Evolutionary conservation across 306 rosid genomes (phyloP), one percentile per base, ranked within the genome.

Genomic region (Pachyrhizus erosus): DNA sequence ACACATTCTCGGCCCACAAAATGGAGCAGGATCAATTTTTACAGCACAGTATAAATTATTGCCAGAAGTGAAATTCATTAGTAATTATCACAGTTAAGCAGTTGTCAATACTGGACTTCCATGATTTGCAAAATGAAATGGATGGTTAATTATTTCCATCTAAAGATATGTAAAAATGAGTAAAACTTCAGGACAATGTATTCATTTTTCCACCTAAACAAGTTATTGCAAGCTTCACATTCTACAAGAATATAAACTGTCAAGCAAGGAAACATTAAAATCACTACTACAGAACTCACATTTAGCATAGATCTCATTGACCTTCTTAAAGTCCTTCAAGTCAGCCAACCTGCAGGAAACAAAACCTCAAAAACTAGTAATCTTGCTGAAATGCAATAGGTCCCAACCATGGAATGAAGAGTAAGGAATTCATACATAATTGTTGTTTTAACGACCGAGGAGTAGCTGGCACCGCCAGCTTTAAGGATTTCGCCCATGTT

Each of bases 401-500:
- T 29, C 58, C 37, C 71, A 15, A 70, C 23, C 39, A 75, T 37
- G 24, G 12, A n/a, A n/a, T n/a, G n/a, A 55, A 76, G 52, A 14
- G 21, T 14, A 54, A 81, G 31, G 37, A 74, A 84, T 57, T 34
- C 85, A 18, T 90, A 94, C 98, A 94, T 72, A 37, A 94, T 94
- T 46, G 98, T 94, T 12, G 98, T 94, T 85, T 94, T 94, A 48
- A 94, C 97, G 60, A 94, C 98, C 0, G 98, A 87, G 3, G 97
- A 80, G 79, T 89, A 92, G 84, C 77, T 75, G 13, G 90, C 92
- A 65, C 97, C 98, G 72, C 98, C 84, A 7, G 91, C 91, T 84
- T 90, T 92, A 85, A 94, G 88, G 79, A 94, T 94, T 81, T 94
- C 98, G 29, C 97, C 98, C 87, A 92, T 88, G 78, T 94, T 92